phyloP scores from a whole-genome alignment of 805 yeast genomes.

The Cyberlindnera sargentensis region DNA sequence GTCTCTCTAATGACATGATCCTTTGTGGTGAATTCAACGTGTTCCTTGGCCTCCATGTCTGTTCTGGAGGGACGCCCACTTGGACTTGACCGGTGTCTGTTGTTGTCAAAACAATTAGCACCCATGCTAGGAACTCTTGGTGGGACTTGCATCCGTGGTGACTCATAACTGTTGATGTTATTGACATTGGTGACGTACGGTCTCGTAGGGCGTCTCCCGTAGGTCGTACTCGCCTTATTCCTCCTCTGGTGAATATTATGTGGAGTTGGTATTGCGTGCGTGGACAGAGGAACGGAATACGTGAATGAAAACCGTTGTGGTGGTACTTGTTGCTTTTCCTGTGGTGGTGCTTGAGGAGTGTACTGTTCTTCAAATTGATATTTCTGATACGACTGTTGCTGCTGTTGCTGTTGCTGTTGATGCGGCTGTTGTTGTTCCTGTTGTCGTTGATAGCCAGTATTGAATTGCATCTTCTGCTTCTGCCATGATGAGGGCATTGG shows the following conservation, averaged over 20 bases:
- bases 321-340: not conserved
- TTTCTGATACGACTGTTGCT: not conserved
- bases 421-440: not conserved
- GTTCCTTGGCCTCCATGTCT: constrained; percentile 3
- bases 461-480: constrained; percentile 3
- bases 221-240: too few relatives aligned
- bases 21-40: not conserved
- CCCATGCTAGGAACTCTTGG: too few relatives aligned
- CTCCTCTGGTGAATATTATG: too few relatives aligned
- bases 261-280: too few relatives aligned
- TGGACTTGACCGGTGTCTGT: not conserved
- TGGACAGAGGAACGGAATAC: not conserved
- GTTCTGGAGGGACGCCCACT: constrained; percentile 16
- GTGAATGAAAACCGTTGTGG: not conserved
- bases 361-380: not conserved
- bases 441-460: not conserved
- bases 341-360: not conserved
- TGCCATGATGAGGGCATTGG: constrained; percentile 8
- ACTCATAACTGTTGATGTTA: too few relatives aligned
- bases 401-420: not conserved
- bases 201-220: too few relatives aligned
- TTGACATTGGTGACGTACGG: too few relatives aligned
- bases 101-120: too few relatives aligned
- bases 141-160: too few relatives aligned
- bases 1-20: not conserved